Conservation (phyloP, 129 eudicot species). For the Ambrosia artemisiifolia region DNA sequence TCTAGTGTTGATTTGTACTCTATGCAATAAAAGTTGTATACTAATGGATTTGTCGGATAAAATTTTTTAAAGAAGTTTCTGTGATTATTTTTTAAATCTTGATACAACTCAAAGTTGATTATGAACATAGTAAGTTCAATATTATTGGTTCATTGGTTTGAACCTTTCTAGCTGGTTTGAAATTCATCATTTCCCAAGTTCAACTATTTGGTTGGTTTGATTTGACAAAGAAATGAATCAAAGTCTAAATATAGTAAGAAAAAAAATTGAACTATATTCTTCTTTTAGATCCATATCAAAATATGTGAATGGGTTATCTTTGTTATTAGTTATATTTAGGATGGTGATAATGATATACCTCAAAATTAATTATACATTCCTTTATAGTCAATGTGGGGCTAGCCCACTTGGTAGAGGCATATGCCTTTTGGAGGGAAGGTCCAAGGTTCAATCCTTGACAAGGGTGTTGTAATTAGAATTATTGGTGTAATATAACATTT, state of each 20-base stretch:
- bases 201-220: not conserved
- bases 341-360: no score
- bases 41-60: not conserved
- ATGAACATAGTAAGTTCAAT: not conserved
- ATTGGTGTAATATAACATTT: no score
- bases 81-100: not conserved
- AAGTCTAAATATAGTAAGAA: not conserved
- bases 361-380: no score
- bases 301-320: no score
- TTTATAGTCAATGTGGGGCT: no score
- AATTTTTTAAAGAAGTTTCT: not conserved
- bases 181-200: no score
- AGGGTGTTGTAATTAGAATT: no score
- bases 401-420: no score
- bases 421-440: no score
- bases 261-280: not conserved
- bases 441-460: no score
- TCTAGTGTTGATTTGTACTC: not conserved
- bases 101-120: not conserved
- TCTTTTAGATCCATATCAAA: not conserved
- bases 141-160: not conserved
- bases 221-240: not conserved
- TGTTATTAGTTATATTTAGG: no score
- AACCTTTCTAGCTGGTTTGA: not conserved
- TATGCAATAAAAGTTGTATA: conserved; percentile 13